Percentiles rank a stretch among this genome's conserved stretches.
phyloP scores from a whole-genome alignment of 192 early-diverging fungal genomes.

The Rhizophagus prolifer region DNA sequence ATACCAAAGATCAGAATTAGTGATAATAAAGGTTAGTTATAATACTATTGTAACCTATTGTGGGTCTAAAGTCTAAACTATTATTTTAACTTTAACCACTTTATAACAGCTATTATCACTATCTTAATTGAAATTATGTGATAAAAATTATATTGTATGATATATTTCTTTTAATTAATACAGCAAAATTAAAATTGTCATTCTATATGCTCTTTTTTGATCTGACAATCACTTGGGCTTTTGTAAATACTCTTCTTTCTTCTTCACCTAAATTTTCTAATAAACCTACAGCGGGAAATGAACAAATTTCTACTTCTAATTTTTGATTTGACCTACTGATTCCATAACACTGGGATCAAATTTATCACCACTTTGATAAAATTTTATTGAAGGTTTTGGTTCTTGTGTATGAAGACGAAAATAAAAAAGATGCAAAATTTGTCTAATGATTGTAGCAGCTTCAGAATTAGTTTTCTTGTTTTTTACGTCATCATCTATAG shows the following conservation, averaged over 20 bases:
- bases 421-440: slow-evolving; percentile 11
- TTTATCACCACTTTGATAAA: not conserved
- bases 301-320: slow-evolving; percentile 23
- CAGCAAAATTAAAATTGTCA: too few relatives aligned
- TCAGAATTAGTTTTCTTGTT: not conserved
- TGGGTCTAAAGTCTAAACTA: too few relatives aligned
- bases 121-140: too few relatives aligned
- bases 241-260: slow-evolving; percentile 11
- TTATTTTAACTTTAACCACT: too few relatives aligned
- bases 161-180: too few relatives aligned
- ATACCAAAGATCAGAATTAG: too few relatives aligned
- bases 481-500: not conserved
- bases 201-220: not conserved
- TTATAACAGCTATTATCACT: too few relatives aligned
- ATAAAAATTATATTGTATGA: too few relatives aligned
- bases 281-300: not conserved
- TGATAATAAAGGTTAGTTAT: too few relatives aligned
- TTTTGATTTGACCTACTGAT: not conserved
- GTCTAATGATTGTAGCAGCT: not conserved
- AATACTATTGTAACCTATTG: too few relatives aligned
- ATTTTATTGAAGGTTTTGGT: not conserved
- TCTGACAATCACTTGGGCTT: slow-evolving; percentile 7
- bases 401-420: slow-evolving; percentile 15
- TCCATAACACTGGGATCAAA: slow-evolving; percentile 17
- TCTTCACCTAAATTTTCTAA: not conserved